Evolutionary conservation across 2,329 filamentous ascomycete genomes (phyloP), one percentile per base, ranked within the genome.

Genomic region (Trichoderma guizhouense): DNA sequence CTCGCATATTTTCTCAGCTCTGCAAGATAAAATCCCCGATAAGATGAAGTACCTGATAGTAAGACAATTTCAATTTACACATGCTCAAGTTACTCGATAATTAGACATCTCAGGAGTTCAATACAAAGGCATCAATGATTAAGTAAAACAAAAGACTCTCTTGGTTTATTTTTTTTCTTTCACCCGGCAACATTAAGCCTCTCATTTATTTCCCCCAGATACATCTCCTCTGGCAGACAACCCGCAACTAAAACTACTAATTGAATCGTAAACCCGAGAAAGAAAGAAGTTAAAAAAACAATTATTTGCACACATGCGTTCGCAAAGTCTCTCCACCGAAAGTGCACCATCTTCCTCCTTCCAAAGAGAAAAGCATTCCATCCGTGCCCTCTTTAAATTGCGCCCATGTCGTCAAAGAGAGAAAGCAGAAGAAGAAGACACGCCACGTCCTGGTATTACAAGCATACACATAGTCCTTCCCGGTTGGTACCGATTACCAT

Each of bases 401-500:
- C 71, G 71, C 65, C 60, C n/a, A 68, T 62, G 57, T 57, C 64
- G 57, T 61, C 43, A 36, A 28, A n/a, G 14, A 8, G 30, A 24
- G 26, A 53, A 60, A 61, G 24, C n/a, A 32, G 26, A 55, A 51
- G 39, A 60, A 68, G 21, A 64, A 58, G 60, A 53, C 67, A 61
- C 53, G 69, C 58, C 39, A 24, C 67, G 47, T 70, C 71, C 36
- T 57, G 55, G 28, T 70, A 70, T 70, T 69, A 70, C 60, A 72
- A 64, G 24, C 71, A 55, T 65, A 62, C 53, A 43, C 21, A 55
- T 36, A 47, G 24, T 55, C 51, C 71, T 26, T 57, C 34, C 61
- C 32, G 15, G 43, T 57, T 28, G 47, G 34, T 36, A 67, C 21
- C 57, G 12, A 61, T 60, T 65, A 43, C 65, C 60, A 58, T 7